phyloP scores from a whole-genome alignment of 129 eudicot species.

The Heracleum sosnowskyi region DNA sequence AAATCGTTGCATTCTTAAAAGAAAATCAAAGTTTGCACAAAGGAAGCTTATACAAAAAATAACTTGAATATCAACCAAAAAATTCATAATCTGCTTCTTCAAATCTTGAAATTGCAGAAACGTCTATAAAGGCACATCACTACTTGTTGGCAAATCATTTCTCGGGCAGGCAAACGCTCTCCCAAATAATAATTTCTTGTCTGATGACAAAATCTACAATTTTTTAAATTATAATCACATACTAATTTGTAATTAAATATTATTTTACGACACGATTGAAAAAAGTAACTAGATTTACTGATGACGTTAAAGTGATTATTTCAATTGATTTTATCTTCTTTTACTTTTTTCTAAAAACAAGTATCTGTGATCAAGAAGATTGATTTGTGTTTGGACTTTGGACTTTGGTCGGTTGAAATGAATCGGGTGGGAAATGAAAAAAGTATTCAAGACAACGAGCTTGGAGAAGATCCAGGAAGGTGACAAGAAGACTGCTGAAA shows the following conservation, averaged over 20 bases:
- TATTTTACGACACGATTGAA: background rate
- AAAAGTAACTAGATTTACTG: background rate
- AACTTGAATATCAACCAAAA: no score
- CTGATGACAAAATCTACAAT: background rate
- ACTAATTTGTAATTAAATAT: background rate
- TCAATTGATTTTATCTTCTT: background rate
- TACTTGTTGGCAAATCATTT: background rate
- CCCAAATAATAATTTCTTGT: background rate
- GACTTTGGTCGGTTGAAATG: background rate
- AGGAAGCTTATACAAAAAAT: no score
- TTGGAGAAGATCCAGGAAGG: background rate
- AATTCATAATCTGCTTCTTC: background rate
- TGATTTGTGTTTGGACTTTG: background rate
- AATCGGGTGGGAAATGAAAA: background rate
- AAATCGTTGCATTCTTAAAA: background rate
- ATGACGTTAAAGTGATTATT: background rate
- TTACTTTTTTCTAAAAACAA: background rate
- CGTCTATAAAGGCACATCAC: background rate
- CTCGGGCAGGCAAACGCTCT: background rate
- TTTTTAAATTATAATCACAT: background rate
- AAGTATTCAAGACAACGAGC: background rate
- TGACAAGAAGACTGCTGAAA: background rate
- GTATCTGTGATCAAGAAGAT: background rate
- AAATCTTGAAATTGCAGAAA: no score
- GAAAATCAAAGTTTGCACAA: background rate